phyloP scores from a whole-genome alignment of 441 rosid genomes.

The Adansonia gregorii region DNA sequence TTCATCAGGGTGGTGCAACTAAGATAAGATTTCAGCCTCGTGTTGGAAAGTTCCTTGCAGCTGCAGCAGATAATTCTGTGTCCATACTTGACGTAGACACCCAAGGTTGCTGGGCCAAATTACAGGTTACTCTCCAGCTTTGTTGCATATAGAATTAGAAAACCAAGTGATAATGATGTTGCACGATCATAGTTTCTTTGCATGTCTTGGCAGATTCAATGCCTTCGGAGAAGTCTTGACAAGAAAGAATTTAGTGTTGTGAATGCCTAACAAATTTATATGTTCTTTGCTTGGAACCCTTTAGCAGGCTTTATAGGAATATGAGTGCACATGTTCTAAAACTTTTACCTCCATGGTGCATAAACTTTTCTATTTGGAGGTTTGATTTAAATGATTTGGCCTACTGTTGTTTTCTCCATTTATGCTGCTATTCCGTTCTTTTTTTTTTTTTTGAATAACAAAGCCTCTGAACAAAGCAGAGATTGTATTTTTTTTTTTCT shows the following conservation, averaged over 20 bases:
- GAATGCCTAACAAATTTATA: neutral
- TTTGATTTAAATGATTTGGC: neutral
- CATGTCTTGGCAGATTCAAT: neutral
- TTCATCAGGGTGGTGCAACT: slow-evolving; percentile 57
- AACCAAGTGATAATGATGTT: neutral
- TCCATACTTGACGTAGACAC: slow-evolving; percentile 67
- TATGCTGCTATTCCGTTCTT: neutral
- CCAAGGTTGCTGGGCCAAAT: slow-evolving; percentile 50
- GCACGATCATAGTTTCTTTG: slow-evolving; percentile 15
- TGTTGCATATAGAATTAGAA: neutral
- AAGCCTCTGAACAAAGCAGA: neutral
- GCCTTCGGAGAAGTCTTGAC: slow-evolving; percentile 9
- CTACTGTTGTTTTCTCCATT: neutral
- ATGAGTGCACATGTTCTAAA: neutral
- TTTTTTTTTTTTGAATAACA: slow-evolving; percentile 2
- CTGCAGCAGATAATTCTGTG: slow-evolving; percentile 54
- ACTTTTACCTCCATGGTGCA: neutral
- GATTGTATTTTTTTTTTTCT: neutral
- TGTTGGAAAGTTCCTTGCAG: slow-evolving; percentile 65
- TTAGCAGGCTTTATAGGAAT: slow-evolving; percentile 3
- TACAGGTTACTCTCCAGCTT: slow-evolving; percentile 51
- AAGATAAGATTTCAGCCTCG: slow-evolving; percentile 65
- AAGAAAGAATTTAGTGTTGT: slow-evolving; percentile 17
- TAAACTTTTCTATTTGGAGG: neutral
- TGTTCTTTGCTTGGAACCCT: neutral